Percentiles rank a stretch among this genome's conserved stretches.
These are phyloP conservation scores for Canavalia ensiformis DNA, from an alignment of 306 rosid species.

Conservation along the genomic window DNA sequence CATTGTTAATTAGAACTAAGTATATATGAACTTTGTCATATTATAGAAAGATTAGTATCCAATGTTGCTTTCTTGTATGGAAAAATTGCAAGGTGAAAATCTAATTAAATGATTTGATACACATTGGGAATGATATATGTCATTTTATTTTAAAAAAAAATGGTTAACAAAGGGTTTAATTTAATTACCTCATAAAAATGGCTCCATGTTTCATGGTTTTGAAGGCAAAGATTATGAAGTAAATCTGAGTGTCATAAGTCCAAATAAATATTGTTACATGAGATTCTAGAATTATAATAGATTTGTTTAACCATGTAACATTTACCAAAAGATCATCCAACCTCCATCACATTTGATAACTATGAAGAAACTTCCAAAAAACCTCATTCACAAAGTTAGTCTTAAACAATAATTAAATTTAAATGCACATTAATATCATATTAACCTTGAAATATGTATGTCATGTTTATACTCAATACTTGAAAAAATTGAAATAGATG, in stretches of 20 bases:
- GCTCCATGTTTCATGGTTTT: slow-evolving; percentile 40
- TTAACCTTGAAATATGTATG: slow-evolving; percentile 48
- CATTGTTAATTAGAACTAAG: slow-evolving; percentile 6
- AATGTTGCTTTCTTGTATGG: slow-evolving; percentile 2
- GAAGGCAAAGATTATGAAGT: slow-evolving; percentile 32
- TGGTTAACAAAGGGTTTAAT: not conserved
- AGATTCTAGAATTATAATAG: slow-evolving; percentile 36
- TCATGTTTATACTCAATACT: slow-evolving; percentile 71
- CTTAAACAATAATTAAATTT: slow-evolving; percentile 31
- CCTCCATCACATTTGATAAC: slow-evolving; percentile 44
- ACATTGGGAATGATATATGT: not conserved
- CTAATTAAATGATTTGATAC: not conserved
- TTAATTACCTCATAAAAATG: not conserved
- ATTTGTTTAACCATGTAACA: slow-evolving; percentile 32
- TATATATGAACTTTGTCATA: slow-evolving; percentile 2
- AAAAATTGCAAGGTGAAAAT: not conserved
- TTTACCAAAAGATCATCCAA: slow-evolving; percentile 55
- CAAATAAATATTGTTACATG: slow-evolving; percentile 29
- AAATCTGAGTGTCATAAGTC: slow-evolving; percentile 36
- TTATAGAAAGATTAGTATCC: slow-evolving; percentile 7
- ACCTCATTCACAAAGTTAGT: slow-evolving; percentile 55
- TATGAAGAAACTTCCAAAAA: slow-evolving; percentile 48
- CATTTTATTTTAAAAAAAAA: not conserved
- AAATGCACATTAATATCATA: slow-evolving; percentile 37
- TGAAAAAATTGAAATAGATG: slow-evolving; percentile 73